Base-by-base conservation (phyloP, 805 yeast species). In the Metahyphopichia silvanorum region DNA sequence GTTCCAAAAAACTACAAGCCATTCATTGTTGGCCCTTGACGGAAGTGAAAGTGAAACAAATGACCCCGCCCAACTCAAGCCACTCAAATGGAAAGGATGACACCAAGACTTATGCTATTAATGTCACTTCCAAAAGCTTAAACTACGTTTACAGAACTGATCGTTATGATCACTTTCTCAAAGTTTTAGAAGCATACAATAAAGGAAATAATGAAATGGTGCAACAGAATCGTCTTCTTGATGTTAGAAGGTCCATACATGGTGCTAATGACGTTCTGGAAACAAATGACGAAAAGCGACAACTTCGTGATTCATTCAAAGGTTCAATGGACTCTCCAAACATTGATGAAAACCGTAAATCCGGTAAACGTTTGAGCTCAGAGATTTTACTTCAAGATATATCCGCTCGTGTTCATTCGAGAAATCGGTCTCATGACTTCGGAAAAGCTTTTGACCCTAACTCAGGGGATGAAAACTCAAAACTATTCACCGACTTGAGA, bases 21-120 rank as follows among this genome's bases (percentile, higher is more conserved):
- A 79, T 78, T 21, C 82, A 83, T 44, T 84, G 91, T 57, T 81
- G 89, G 82, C 83, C 89, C 3, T 58, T 88, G 20, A 64, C 75
- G 27, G 86, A 81, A 24, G 75, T 82, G 7, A 63, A 63, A 13
- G 53, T 80, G 16, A 41, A 56, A 8, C 74, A 73, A 29, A 62
- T 69, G 18, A 42, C 42, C 6, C 44, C 56, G 5, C 60, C 60
- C 2, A 43, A 40, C 11, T 32, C 51, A 6, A 20, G 42, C 11
- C 32, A 32, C 3, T 29, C 25, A 18, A 25, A 10, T 19, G 27
- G 21, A 20, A 49, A 50, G 2, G 49, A 40, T 4, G 57, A 51
- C 12, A 39, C 44, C 15, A 55, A 57, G 24, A 33, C 47, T 3
- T 69, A 69, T 38, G 60, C 65, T 15, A 64, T 79, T 31, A 71